Evolutionary conservation across 306 rosid genomes (phyloP), one percentile per base, ranked within the genome.

Genomic region (Medicago arabica): DNA sequence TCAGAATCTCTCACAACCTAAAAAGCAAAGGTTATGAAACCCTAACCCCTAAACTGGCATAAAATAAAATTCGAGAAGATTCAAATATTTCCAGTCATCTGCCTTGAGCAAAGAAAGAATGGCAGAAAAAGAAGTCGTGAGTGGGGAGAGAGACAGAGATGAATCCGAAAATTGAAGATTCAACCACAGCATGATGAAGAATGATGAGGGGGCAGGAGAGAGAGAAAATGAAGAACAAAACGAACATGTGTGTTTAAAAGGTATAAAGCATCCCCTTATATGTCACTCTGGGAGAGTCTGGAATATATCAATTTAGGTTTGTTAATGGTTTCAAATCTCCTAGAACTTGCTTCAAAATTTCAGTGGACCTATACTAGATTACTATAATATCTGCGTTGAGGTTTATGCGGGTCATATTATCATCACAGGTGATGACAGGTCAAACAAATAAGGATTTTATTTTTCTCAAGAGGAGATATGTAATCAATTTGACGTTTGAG

Each of bases 351-450:
- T 59, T 59, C 66, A 59, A 13, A 6, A 12, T 23, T 28, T 59
- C 66, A 28, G 5, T 34, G 15, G 44, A 31, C 17, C 34, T 34
- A 50, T 50, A 17, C 14, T 70, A 34, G 13, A n/a, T 36, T 23
- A 46, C 40, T 59, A 31, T 31, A 31, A 31, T 0, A 4, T 4
- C 1, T 25, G 18, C 17, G 5, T 28, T 60, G 66, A 28, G 66
- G 66, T 60, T 60, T 60, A 60, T 23, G 57, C n/a, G 63, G 47
- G 50, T 69, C 61, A 31, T 51, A 69, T 51, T 25, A 12, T 28
- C n/a, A 25, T 47, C 69, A n/a, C 66, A 31, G 6, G 36, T 31
- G 36, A 31, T 31, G 36, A 31, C 36, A 31, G 17, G 5, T 46
- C 70, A 74, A 59, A 74, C 17, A 6, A 36, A 36, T 6, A 60